A percentile compares a stretch with the other conserved stretches of the same genome.
Evolutionary conservation across 164 flowering plant genomes (phyloP).

Genomic region (Litsea cubeba): DNA sequence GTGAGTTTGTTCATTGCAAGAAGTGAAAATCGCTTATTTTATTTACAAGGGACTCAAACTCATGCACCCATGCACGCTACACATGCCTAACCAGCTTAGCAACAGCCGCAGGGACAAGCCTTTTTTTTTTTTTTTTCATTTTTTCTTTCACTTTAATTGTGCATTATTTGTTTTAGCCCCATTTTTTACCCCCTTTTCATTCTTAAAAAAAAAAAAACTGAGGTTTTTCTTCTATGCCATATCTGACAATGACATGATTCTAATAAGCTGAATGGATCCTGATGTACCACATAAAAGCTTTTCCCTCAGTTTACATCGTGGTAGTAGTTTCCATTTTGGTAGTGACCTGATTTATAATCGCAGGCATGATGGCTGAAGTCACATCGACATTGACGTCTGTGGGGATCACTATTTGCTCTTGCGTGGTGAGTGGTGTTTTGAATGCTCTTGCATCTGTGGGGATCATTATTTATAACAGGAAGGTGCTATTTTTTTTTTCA

Average conservation of each 20-base stretch:
- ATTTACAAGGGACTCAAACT: too few species aligned
- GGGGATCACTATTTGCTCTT: constrained; percentile 73
- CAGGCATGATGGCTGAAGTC: constrained; percentile 94
- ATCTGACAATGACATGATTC: not conserved
- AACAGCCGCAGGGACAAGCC: not conserved
- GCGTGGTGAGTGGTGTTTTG: constrained; percentile 64
- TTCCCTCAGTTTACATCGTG: not conserved
- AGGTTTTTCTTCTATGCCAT: not conserved
- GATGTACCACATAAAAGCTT: not conserved
- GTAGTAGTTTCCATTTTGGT: not conserved
- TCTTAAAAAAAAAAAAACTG: not conserved
- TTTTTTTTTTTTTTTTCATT: not conserved
- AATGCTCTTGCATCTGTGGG: not conserved
- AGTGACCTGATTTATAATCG: not conserved
- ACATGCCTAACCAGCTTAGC: too few species aligned
- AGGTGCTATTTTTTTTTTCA: not conserved
- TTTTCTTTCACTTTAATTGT: not conserved
- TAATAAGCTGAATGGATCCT: not conserved
- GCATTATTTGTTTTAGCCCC: too few species aligned
- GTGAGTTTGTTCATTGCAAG: constrained; percentile 28
- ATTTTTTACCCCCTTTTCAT: not conserved
- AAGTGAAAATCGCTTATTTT: not conserved
- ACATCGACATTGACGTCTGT: constrained; percentile 57
- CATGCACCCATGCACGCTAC: too few species aligned
- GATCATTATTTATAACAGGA: too few species aligned